Percentiles rank a stretch among this genome's conserved stretches.
Evolutionary conservation across 1,284 basidiomycete genomes (phyloP).

Genomic region (Ustilago sp.): DNA sequence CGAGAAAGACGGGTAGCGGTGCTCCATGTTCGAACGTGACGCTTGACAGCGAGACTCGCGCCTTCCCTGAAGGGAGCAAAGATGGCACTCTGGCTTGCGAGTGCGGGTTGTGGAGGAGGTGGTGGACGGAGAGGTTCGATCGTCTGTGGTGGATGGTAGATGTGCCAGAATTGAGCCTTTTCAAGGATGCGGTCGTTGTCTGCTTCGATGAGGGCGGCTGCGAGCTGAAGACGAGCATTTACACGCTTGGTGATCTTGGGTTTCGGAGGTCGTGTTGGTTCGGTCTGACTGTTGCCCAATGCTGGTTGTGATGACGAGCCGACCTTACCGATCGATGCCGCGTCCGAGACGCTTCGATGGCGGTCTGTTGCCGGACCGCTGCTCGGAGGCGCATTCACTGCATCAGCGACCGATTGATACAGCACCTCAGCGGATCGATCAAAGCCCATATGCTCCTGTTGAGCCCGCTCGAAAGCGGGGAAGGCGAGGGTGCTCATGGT

Average conservation of each 20-base stretch:
- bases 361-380: background rate
- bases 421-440: conserved; percentile 33
- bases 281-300: background rate
- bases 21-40: conserved; percentile 52
- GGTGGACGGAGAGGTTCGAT: conserved; percentile 32
- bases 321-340: background rate
- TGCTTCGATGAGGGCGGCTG: conserved; percentile 67
- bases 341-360: conserved; percentile 5
- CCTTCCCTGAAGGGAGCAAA: conserved; percentile 58
- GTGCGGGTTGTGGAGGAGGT: conserved; percentile 56
- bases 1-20: conserved; percentile 46
- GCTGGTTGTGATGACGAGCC: conserved; percentile 6
- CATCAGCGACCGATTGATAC: conserved; percentile 33
- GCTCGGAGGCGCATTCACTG: conserved; percentile 11
- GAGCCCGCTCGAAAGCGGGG: conserved; percentile 42
- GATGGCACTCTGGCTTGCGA: conserved; percentile 62
- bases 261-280: conserved; percentile 15
- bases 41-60: conserved; percentile 27
- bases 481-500: conserved; percentile 44
- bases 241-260: conserved; percentile 56
- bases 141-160: conserved; percentile 36
- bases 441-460: conserved; percentile 42
- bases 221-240: conserved; percentile 63
- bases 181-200: conserved; percentile 64
- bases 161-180: conserved; percentile 51